Conservation (phyloP, 495 filamentous ascomycete species). For the Xylaria bambusicola region DNA sequence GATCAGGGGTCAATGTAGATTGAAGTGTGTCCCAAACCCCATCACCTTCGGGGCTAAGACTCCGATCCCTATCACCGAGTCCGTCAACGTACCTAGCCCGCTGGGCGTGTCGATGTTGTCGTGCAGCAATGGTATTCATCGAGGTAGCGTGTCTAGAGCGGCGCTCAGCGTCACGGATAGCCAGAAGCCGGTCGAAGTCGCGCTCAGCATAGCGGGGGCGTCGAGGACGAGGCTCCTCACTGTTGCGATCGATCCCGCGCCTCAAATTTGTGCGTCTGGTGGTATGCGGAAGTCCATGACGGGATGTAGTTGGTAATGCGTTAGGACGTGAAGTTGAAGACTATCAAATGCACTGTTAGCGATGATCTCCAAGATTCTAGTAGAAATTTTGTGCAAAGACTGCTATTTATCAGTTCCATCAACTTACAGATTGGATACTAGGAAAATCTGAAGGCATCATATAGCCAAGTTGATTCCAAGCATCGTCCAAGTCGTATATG, state of each 20-base stretch:
- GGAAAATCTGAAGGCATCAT: not conserved
- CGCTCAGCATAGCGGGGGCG: not conserved
- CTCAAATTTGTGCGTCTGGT: not conserved
- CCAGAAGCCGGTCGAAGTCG: not conserved
- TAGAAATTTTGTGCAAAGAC: no score
- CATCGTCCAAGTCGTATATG: not conserved
- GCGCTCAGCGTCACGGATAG: no score
- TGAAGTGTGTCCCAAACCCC: conserved; percentile 78
- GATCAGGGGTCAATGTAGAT: conserved; percentile 77
- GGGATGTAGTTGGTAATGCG: not conserved
- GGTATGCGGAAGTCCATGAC: not conserved
- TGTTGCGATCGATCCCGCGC: not conserved
- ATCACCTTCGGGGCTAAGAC: conserved; percentile 72
- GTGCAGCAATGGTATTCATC: no score
- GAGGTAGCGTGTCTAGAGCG: no score
- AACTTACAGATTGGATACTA: not conserved
- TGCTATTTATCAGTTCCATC: no score
- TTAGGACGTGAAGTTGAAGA: not conserved
- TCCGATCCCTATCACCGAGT: conserved; percentile 80
- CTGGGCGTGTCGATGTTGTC: not conserved
- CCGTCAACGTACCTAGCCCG: conserved; percentile 58
- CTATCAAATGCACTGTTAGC: not conserved
- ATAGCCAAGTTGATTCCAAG: not conserved
- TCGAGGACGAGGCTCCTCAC: not conserved
- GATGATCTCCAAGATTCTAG: no score